Evolutionary conservation across 306 rosid genomes (phyloP), one percentile per base, ranked within the genome.

Genomic region (Acmispon strigosus): DNA sequence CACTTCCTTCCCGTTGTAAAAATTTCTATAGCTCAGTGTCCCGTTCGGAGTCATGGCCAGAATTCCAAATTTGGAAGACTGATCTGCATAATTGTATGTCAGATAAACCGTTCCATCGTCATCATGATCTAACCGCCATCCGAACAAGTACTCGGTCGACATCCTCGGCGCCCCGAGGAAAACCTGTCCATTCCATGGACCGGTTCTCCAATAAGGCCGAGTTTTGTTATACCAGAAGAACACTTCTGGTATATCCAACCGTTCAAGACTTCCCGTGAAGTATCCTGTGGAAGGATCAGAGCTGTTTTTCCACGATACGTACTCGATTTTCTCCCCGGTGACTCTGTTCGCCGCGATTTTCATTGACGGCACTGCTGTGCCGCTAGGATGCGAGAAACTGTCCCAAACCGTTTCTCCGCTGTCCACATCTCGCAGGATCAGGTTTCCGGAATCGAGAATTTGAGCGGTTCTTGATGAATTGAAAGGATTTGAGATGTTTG

Each of bases 161-260:
- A 84, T 75, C 2, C 70, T 43, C 5, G 81, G 85, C 12, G 81
- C 15, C 0, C 88, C 88, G 0, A 84, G 56, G 39, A 84, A 81
- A 3, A 55, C 27, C 16, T 62, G 55, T 49, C 83, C 71, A n/a
- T 84, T 81, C 88, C 88, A 84, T 10, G 88, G 85, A 42, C 85
- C 88, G 12, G 76, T 74, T 27, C 85, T 72, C 81, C 81, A 84
- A 52, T 74, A 64, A 10, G 76, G 76, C 0, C 0, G 10, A 4
- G 76, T 71, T 45, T 63, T 64, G 13, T 78, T 60, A 11, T 10
- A 2, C 85, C 81, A 78, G 9, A 81, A 15, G 8, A 77, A 75
- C 11, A 54, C 57, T 37, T 84, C 79, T 2, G 75, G 77, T 1
- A 47, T 63, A 29, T 20, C 76, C 6, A 6, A 18, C 0, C 52